Evolutionary conservation across 164 flowering plant genomes (phyloP).

Genomic region (Aristolochia contorta): DNA sequence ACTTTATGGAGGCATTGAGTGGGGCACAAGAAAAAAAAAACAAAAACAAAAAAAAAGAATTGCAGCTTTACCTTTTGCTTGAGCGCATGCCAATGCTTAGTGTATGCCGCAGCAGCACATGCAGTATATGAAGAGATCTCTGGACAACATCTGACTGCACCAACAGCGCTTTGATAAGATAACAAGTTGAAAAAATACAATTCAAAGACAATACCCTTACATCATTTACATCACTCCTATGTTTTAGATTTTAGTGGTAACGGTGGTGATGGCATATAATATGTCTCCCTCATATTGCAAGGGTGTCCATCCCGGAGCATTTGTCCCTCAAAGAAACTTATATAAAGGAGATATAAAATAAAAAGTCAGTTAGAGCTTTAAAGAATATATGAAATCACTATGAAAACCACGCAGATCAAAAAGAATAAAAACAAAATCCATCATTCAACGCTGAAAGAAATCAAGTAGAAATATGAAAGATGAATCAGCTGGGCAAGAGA

Average conservation of each 20-base stretch:
- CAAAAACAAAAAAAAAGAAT: neutral
- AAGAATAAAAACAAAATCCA: too few species aligned
- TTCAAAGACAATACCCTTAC: neutral
- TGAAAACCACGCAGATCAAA: too few species aligned
- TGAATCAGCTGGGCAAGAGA: too few species aligned
- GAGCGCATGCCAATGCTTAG: conserved; percentile 19
- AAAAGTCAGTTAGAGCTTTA: too few species aligned
- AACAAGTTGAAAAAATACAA: neutral
- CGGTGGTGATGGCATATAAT: neutral
- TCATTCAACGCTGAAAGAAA: too few species aligned
- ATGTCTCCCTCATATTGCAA: too few species aligned
- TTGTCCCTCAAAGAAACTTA: too few species aligned
- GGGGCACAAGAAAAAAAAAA: neutral
- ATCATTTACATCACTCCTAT: neutral
- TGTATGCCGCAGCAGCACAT: conserved; percentile 31
- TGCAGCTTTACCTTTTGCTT: conserved; percentile 34
- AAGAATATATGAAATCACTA: too few species aligned
- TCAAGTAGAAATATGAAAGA: too few species aligned
- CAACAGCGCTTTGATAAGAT: neutral
- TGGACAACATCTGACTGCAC: conserved; percentile 48
- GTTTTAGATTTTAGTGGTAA: neutral
- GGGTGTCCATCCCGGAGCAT: too few species aligned
- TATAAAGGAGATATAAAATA: too few species aligned
- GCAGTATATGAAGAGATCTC: conserved; percentile 52
- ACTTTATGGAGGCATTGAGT: neutral